phyloP scores from a whole-genome alignment of 345 rosid genomes.

The Citrus unshiu region DNA sequence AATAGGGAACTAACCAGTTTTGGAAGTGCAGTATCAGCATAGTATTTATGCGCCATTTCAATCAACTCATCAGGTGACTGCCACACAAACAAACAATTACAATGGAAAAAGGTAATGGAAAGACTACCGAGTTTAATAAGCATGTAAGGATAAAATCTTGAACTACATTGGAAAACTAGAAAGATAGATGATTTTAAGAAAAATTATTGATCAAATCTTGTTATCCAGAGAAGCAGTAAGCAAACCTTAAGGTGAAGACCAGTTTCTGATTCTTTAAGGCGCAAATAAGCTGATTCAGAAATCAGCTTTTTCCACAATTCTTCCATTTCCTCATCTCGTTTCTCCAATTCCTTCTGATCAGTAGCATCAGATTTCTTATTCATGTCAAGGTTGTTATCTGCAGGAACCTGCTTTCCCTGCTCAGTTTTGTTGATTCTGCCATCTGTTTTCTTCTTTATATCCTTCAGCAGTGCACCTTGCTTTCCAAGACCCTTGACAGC shows the following conservation, averaged over 20 bases:
- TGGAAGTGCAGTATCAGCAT: slow-evolving; percentile 89
- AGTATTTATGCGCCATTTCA: slow-evolving; percentile 74
- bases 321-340: slow-evolving; percentile 58
- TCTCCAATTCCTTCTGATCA: slow-evolving; percentile 57
- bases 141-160: not conserved
- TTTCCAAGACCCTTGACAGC: slow-evolving; percentile 96
- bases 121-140: not conserved
- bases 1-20: slow-evolving; percentile 67
- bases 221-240: slow-evolving; percentile 11
- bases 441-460: slow-evolving; percentile 81
- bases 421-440: slow-evolving; percentile 59
- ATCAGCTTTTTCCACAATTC: slow-evolving; percentile 64
- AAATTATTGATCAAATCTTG: slow-evolving; percentile 8
- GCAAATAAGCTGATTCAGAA: slow-evolving; percentile 74
- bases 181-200: not conserved
- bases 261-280: slow-evolving; percentile 85
- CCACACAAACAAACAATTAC: slow-evolving; percentile 14
- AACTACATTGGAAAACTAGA: not conserved
- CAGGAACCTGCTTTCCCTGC: slow-evolving; percentile 50
- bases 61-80: slow-evolving; percentile 80
- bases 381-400: slow-evolving; percentile 30
- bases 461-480: slow-evolving; percentile 89
- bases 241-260: slow-evolving; percentile 94
- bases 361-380: slow-evolving; percentile 43
- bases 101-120: slow-evolving; percentile 2